Evolutionary conservation across 23 red algal genomes (phyloP).

Genomic region (Agarophyton chilense): DNA sequence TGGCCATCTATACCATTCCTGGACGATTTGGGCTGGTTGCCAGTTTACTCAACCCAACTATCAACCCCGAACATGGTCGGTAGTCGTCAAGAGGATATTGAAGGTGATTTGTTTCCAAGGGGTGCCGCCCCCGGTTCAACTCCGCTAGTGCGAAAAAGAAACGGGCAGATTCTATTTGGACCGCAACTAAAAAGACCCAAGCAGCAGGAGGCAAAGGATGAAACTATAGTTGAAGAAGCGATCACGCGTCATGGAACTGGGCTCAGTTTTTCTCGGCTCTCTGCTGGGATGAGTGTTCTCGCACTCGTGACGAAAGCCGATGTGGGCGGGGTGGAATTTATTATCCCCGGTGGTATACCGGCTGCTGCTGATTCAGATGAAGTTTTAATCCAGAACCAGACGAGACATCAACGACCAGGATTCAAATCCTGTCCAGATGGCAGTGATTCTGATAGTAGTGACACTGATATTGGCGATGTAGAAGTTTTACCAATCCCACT

Average conservation of each 20-base stretch:
- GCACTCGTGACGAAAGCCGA: slow-evolving; percentile 31
- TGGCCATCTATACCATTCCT: too few relatives aligned
- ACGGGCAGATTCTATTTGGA: slow-evolving; percentile 57
- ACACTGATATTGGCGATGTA: slow-evolving; percentile 21
- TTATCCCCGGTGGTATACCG: slow-evolving; percentile 30
- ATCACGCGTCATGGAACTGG: slow-evolving; percentile 20
- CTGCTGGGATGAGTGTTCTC: slow-evolving; percentile 42
- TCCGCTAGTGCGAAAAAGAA: slow-evolving; percentile 47
- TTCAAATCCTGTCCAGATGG: not conserved
- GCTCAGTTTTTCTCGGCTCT: slow-evolving; percentile 46
- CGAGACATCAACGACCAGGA: not conserved
- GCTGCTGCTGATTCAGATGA: slow-evolving; percentile 51
- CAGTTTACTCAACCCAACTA: too few relatives aligned
- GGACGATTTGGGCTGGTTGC: too few relatives aligned
- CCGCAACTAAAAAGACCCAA: slow-evolving; percentile 18
- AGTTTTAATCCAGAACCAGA: slow-evolving; percentile 3
- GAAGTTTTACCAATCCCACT: not conserved
- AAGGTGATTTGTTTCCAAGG: slow-evolving; percentile 69
- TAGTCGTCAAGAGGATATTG: not conserved
- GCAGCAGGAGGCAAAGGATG: not conserved
- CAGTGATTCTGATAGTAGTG: slow-evolving; percentile 22
- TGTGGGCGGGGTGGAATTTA: slow-evolving; percentile 8
- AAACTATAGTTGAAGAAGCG: not conserved
- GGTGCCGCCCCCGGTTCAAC: slow-evolving; percentile 28
- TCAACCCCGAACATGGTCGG: not conserved